Conservation (phyloP, 73 alveolate genomes). For the Paramecium biaurelia region DNA sequence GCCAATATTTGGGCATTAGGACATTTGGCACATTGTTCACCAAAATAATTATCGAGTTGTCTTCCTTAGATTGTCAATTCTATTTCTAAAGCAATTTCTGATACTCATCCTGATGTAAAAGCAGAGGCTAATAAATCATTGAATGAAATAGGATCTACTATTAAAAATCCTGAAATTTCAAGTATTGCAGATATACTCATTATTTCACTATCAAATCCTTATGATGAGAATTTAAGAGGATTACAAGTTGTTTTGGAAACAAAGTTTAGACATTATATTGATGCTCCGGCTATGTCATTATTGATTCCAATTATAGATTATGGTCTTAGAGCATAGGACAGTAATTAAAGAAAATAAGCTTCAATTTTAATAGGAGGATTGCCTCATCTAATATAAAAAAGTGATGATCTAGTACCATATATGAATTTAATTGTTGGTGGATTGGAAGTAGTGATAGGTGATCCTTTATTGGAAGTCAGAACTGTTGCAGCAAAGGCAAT, state of each 20-base stretch:
- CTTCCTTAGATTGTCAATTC: conserved; percentile 78
- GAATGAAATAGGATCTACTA: conserved; percentile 76
- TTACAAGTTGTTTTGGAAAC: conserved; percentile 77
- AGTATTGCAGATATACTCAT: conserved; percentile 67
- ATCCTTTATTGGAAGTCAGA: conserved; percentile 75
- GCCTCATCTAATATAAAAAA: conserved; percentile 70
- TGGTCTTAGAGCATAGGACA: conserved; percentile 78
- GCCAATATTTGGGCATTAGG: conserved; percentile 84
- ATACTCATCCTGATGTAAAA: conserved; percentile 86
- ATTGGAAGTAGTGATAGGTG: conserved; percentile 75
- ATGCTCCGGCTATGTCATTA: conserved; percentile 83
- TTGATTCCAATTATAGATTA: conserved; percentile 79
- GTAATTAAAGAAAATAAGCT: conserved; percentile 67
- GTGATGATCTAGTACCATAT: conserved; percentile 79
- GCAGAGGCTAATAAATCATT: conserved; percentile 79
- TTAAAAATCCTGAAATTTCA: conserved; percentile 84
- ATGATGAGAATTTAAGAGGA: conserved; percentile 65
- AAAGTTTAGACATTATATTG: conserved; percentile 79
- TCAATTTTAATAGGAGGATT: conserved; percentile 77
- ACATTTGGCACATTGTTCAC: conserved; percentile 84
- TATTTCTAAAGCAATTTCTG: conserved; percentile 75
- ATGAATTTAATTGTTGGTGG: conserved; percentile 76
- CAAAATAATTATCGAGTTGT: conserved; percentile 70
- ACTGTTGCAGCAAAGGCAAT: conserved; percentile 79
- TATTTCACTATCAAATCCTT: conserved; percentile 72